Percentiles rank a stretch among this genome's conserved stretches.
Evolutionary conservation across 192 early-diverging fungal genomes (phyloP).

Genomic region (Backusella parvicylindrica): DNA sequence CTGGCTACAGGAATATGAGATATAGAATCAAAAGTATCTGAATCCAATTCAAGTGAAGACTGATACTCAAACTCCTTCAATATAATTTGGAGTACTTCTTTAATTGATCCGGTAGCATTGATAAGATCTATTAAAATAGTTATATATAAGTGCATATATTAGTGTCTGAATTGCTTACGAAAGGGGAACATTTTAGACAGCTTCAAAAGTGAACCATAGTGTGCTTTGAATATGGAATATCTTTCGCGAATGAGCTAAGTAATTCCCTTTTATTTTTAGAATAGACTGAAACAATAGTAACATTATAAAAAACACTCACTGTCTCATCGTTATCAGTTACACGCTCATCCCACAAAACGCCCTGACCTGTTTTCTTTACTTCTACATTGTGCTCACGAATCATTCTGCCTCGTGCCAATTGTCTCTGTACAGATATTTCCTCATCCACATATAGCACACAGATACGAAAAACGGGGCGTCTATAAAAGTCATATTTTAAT

Average conservation of each 20-base stretch:
- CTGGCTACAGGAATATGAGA: slow-evolving; percentile 55
- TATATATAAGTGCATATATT: background rate
- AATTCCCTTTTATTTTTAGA: background rate
- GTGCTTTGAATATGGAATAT: slow-evolving; percentile 56
- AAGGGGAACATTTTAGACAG: slow-evolving; percentile 57
- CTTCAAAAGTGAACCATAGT: slow-evolving; percentile 50
- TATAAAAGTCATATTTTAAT: background rate
- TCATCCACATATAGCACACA: slow-evolving; percentile 57
- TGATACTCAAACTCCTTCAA: slow-evolving; percentile 60
- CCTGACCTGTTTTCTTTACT: slow-evolving; percentile 47
- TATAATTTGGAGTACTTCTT: slow-evolving; percentile 56
- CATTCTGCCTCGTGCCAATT: slow-evolving; percentile 41
- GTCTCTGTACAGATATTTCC: slow-evolving; percentile 51
- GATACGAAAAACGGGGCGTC: slow-evolving; percentile 53
- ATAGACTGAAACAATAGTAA: background rate
- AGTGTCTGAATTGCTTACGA: slow-evolving; percentile 39
- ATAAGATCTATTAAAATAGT: slow-evolving; percentile 41
- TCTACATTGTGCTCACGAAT: slow-evolving; percentile 50
- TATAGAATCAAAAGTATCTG: slow-evolving; percentile 52
- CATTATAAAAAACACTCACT: slow-evolving; percentile 22
- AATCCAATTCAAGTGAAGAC: slow-evolving; percentile 42
- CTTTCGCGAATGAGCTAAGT: slow-evolving; percentile 48
- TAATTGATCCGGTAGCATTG: slow-evolving; percentile 53
- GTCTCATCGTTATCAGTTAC: slow-evolving; percentile 55
- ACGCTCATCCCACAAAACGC: slow-evolving; percentile 50